Evolutionary conservation across 495 filamentous ascomycete species (phyloP).

Genomic region (Penicillium alfredii): DNA sequence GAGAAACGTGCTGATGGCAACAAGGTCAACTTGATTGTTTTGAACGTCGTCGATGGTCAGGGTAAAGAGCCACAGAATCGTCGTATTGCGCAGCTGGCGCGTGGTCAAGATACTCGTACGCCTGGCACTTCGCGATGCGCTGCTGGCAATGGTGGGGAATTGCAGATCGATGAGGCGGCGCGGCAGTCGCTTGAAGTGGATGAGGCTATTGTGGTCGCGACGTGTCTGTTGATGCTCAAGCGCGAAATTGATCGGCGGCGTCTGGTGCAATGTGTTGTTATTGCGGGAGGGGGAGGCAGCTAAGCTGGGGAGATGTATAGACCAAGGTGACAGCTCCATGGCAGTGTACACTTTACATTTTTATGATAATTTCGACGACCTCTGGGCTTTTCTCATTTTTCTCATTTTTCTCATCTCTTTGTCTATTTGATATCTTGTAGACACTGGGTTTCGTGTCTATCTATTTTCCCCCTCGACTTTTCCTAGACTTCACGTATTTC

Average conservation of each 20-base stretch:
- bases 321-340: too few species aligned
- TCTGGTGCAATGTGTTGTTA: constrained; percentile 37
- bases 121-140: constrained; percentile 31
- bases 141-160: constrained; percentile 49
- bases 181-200: constrained; percentile 21
- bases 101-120: constrained; percentile 37
- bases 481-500: neutral
- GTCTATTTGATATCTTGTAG: neutral
- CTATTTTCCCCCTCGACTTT: neutral
- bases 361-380: neutral
- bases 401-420: constrained; percentile 1
- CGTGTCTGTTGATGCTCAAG: constrained; percentile 52
- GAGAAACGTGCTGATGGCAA: constrained; percentile 25
- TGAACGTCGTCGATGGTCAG: constrained; percentile 15
- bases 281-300: constrained; percentile 23
- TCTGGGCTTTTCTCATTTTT: too few species aligned
- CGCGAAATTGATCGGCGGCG: constrained; percentile 51
- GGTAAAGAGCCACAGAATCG: constrained; percentile 1
- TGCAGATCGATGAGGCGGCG: constrained; percentile 36
- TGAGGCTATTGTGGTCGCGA: constrained; percentile 44
- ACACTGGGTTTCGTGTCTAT: constrained; percentile 4
- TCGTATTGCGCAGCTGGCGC: constrained; percentile 39
- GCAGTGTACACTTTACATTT: neutral
- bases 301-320: too few species aligned
- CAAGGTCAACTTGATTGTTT: constrained; percentile 30